These are phyloP conservation scores for Penicillium sp. DNA, from an alignment of 2,329 filamentous ascomycete genomes.

Conservation along the genomic window DNA sequence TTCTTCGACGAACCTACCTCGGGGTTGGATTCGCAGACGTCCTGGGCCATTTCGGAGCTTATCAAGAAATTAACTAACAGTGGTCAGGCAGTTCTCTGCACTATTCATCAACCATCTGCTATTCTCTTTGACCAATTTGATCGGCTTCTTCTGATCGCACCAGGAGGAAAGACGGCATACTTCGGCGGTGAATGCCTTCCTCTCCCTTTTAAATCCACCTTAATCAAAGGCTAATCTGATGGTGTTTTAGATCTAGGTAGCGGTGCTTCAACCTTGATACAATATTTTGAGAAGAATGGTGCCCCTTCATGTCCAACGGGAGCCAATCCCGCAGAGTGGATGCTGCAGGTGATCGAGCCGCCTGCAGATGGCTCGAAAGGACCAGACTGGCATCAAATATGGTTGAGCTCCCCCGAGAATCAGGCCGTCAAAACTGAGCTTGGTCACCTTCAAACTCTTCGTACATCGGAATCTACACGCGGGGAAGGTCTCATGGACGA, in stretches of 20 bases:
- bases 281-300: slow-evolving; percentile 65
- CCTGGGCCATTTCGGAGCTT: slow-evolving; percentile 82
- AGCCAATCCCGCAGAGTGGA: slow-evolving; percentile 68
- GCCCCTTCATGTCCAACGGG: slow-evolving; percentile 58
- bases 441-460: no score
- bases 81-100: slow-evolving; percentile 86
- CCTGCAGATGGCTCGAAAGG: slow-evolving; percentile 59
- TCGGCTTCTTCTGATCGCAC: slow-evolving; percentile 60
- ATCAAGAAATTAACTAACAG: slow-evolving; percentile 83
- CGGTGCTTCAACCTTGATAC: slow-evolving; percentile 52
- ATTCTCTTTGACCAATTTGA: slow-evolving; percentile 85
- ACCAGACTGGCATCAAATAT: slow-evolving; percentile 38
- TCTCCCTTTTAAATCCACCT: no score
- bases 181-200: slow-evolving; percentile 60
- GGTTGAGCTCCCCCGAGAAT: no score
- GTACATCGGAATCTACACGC: no score
- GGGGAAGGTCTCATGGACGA: no score
- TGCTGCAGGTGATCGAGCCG: slow-evolving; percentile 56
- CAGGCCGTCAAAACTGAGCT: no score
- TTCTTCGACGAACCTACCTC: slow-evolving; percentile 94
- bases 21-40: slow-evolving; percentile 85
- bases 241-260: no score
- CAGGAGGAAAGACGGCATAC: slow-evolving; percentile 66
- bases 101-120: slow-evolving; percentile 89
- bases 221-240: no score